A percentile compares a stretch with the other conserved stretches of the same genome.
Evolutionary conservation across 2,329 filamentous ascomycete species (phyloP).

Genomic region (Fusarium sp.): DNA sequence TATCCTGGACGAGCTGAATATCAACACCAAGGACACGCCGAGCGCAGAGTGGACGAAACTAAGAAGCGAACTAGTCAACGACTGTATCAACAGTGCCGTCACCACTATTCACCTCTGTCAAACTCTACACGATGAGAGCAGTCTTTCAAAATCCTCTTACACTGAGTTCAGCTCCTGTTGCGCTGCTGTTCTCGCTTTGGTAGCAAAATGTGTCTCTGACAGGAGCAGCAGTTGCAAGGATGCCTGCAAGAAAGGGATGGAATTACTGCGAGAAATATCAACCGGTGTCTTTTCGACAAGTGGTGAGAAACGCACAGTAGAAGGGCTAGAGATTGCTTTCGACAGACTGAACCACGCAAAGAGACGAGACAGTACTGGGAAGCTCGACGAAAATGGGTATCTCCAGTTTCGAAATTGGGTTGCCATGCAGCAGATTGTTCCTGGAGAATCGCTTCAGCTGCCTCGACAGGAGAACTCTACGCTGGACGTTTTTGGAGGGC

Average conservation of each 20-base stretch:
- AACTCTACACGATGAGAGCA: constrained; percentile 5
- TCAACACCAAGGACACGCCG: background rate
- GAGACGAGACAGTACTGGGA: background rate
- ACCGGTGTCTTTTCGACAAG: constrained; percentile 16
- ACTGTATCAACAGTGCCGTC: constrained; percentile 22
- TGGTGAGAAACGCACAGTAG: constrained; percentile 16
- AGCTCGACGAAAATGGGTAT: constrained; percentile 17
- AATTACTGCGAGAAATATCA: constrained; percentile 24
- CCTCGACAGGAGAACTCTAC: constrained; percentile 7
- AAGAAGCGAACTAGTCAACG: constrained; percentile 12
- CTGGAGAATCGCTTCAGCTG: constrained; percentile 14
- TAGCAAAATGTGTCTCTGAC: constrained; percentile 17
- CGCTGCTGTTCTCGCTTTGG: constrained; percentile 26
- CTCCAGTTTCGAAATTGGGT: constrained; percentile 37
- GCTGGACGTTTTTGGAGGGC: background rate
- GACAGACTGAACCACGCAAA: constrained; percentile 1
- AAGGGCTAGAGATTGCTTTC: constrained; percentile 18
- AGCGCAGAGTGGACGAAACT: constrained; percentile 9
- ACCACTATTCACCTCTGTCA: constrained; percentile 30
- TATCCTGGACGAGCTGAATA: constrained; percentile 16
- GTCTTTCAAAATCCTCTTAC: constrained; percentile 36
- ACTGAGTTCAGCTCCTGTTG: constrained; percentile 35
- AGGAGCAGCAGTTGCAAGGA: background rate
- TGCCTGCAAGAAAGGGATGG: constrained; percentile 16
- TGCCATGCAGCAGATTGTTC: constrained; percentile 28